A percentile compares a stretch with the other conserved stretches of the same genome.
Conservation (phyloP, 495 filamentous ascomycete species). For the Penicillium lividum region DNA sequence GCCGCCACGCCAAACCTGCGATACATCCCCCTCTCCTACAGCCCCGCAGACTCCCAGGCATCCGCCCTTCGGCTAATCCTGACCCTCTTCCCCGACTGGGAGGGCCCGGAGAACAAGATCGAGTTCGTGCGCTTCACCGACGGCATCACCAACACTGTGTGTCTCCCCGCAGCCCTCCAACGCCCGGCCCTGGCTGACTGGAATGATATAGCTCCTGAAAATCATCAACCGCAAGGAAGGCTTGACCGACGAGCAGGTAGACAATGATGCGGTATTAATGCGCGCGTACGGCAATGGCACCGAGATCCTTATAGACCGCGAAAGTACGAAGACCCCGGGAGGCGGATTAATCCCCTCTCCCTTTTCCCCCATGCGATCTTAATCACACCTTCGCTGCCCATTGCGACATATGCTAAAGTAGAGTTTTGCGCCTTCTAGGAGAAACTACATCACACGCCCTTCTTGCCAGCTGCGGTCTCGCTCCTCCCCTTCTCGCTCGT, state of each 20-base stretch:
- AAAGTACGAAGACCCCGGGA: conserved; percentile 63
- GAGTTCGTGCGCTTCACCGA: conserved; percentile 92
- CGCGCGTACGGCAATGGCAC: conserved; percentile 94
- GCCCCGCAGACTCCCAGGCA: conserved; percentile 68
- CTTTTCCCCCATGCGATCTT: conserved; percentile 9
- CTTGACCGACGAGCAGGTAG: conserved; percentile 73
- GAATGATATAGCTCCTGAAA: conserved; percentile 65
- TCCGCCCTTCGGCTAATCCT: conserved; percentile 79
- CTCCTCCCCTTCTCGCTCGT: conserved; percentile 83
- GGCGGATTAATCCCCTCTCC: conserved; percentile 5
- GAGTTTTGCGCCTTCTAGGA: conserved; percentile 46
- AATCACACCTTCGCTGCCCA: conserved; percentile 28
- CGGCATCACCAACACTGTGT: conserved; percentile 93
- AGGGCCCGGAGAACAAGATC: conserved; percentile 68
- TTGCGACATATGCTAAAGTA: conserved; percentile 44
- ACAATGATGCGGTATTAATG: conserved; percentile 85
- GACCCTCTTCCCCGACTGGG: conserved; percentile 82
- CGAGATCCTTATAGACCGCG: conserved; percentile 92
- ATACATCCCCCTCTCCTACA: conserved; percentile 75
- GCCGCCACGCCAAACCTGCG: conserved; percentile 35
- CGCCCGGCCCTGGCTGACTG: background rate
- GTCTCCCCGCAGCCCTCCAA: conserved; percentile 30
- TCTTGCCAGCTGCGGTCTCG: conserved; percentile 75
- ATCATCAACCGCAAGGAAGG: conserved; percentile 78
- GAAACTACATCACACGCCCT: conserved; percentile 71